Conservation (phyloP, 352 stramenopile genomes). For the Pythium aphanidermatum region DNA sequence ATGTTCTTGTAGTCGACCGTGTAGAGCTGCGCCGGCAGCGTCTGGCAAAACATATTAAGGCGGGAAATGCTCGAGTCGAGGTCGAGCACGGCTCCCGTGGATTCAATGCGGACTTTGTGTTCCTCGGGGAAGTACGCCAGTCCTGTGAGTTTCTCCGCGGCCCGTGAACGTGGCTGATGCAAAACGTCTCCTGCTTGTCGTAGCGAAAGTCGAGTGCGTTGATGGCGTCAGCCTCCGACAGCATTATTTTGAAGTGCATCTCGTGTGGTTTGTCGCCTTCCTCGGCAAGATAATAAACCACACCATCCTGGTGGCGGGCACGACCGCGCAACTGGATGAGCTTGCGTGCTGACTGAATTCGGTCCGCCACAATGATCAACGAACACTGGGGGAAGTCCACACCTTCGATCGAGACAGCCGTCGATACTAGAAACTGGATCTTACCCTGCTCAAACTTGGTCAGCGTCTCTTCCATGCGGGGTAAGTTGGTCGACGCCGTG, state of each 20-base stretch:
- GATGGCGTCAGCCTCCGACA: conserved; percentile 42
- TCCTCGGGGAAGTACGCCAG: conserved; percentile 20
- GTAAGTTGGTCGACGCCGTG: conserved; percentile 48
- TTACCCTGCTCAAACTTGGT: conserved; percentile 47
- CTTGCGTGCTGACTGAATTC: conserved; percentile 45
- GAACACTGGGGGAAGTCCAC: conserved; percentile 76
- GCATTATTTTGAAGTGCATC: conserved; percentile 41
- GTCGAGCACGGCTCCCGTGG: conserved; percentile 60
- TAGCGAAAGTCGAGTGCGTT: conserved; percentile 51
- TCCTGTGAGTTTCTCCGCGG: conserved; percentile 31
- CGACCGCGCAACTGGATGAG: conserved; percentile 71
- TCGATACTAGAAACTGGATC: conserved; percentile 63
- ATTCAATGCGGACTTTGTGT: conserved; percentile 33
- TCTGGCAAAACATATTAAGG: conserved; percentile 80
- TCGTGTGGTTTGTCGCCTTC: conserved; percentile 37
- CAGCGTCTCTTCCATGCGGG: conserved; percentile 51
- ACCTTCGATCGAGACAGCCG: conserved; percentile 68
- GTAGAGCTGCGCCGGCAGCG: conserved; percentile 46
- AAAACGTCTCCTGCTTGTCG: conserved; percentile 59
- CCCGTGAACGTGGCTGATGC: conserved; percentile 46
- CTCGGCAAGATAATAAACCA: conserved; percentile 71
- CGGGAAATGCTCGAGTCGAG: conserved; percentile 64
- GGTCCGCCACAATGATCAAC: conserved; percentile 58
- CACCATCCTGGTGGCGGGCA: conserved; percentile 65
- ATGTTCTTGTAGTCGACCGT: conserved; percentile 48